These are phyloP conservation scores for Arthrobotrys megalospora DNA, from an alignment of 2,329 filamentous ascomycete species.

Conservation along the genomic window DNA sequence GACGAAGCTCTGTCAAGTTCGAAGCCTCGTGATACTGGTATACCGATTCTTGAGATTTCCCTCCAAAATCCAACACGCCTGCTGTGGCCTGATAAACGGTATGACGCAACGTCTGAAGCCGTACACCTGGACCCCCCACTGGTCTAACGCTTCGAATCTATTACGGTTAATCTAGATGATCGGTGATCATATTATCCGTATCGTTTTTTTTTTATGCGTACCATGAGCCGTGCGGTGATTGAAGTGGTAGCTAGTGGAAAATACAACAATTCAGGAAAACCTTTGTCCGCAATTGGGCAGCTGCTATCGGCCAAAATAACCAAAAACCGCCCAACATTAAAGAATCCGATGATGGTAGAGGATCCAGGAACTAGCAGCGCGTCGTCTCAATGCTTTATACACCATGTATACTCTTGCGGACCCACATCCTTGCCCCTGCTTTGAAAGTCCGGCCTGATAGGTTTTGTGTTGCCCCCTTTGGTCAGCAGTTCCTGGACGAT, in stretches of 20 bases:
- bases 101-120: background rate
- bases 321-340: background rate
- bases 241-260: conserved; percentile 8
- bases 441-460: conserved; percentile 9
- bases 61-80: background rate
- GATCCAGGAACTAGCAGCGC: background rate
- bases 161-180: too few relatives aligned
- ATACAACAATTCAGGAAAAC: conserved; percentile 13
- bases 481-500: conserved; percentile 46
- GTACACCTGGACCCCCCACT: background rate
- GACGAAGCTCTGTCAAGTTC: background rate
- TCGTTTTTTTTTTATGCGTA: too few relatives aligned
- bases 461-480: conserved; percentile 47
- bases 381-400: conserved; percentile 9
- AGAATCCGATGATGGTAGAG: background rate
- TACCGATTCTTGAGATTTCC: background rate
- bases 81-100: background rate
- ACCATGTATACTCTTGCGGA: background rate
- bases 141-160: too few relatives aligned
- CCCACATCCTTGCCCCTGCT: conserved; percentile 16
- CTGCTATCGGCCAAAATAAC: background rate
- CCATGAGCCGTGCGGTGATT: too few relatives aligned
- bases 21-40: background rate
- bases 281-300: background rate
- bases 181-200: too few relatives aligned